Evolutionary conservation across 345 rosid species (phyloP).

Genomic region (Psidium guajava): DNA sequence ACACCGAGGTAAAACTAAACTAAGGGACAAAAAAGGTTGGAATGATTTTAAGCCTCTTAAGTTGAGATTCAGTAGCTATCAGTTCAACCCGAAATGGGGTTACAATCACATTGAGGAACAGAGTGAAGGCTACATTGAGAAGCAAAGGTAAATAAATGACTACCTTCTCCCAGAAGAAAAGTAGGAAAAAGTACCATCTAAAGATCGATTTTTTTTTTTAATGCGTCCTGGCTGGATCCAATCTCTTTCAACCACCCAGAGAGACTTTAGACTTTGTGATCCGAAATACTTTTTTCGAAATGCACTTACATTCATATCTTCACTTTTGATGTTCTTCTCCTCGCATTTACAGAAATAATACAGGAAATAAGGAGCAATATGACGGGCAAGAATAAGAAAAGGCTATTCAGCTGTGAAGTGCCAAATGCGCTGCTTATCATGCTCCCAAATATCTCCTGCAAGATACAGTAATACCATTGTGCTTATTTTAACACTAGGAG

Average conservation of each 20-base stretch:
- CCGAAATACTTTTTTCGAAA: background rate
- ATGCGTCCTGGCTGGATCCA: background rate
- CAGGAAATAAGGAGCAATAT: conserved; percentile 20
- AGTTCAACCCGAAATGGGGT: background rate
- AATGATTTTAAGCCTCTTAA: background rate
- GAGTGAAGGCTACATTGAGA: background rate
- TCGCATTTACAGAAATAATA: conserved; percentile 44
- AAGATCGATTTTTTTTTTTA: background rate
- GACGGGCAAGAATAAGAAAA: conserved; percentile 20
- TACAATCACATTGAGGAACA: background rate
- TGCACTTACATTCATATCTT: conserved; percentile 29
- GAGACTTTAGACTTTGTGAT: background rate
- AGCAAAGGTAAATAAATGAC: background rate
- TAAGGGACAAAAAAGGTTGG: background rate
- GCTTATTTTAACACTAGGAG: background rate
- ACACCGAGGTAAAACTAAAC: background rate
- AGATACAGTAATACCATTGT: background rate
- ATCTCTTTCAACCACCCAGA: background rate
- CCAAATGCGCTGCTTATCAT: conserved; percentile 19
- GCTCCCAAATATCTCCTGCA: conserved; percentile 34
- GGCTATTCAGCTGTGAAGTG: conserved; percentile 21
- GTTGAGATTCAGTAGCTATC: background rate
- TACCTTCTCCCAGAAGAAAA: background rate
- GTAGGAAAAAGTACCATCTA: background rate
- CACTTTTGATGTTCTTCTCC: conserved; percentile 55